Evolutionary conservation across 140 eudicot species (phyloP).

Genomic region (Oenanthe javanica): DNA sequence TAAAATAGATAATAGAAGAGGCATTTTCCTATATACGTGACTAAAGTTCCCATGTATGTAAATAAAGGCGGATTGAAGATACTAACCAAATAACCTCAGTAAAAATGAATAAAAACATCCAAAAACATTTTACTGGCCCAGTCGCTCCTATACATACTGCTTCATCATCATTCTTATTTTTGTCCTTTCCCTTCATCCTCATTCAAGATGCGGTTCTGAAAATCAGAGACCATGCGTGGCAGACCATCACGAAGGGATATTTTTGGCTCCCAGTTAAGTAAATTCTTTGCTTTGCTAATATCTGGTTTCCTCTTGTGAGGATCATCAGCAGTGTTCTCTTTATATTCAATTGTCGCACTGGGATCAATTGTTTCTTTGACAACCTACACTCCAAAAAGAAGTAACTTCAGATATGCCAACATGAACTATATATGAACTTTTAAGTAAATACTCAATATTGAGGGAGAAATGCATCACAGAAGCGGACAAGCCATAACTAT

Average conservation of each 20-base stretch:
- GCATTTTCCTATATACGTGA: not conserved
- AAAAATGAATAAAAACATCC: not conserved
- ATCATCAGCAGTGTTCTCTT: conserved; percentile 76
- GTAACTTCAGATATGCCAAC: not conserved
- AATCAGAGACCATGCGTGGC: conserved; percentile 76
- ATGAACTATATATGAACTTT: not conserved
- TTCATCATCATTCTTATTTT: not conserved
- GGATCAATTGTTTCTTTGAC: conserved; percentile 69
- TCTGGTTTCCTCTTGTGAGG: conserved; percentile 90
- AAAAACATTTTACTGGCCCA: not conserved
- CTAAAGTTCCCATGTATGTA: not conserved
- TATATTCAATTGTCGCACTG: conserved; percentile 57
- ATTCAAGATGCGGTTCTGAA: conserved; percentile 60
- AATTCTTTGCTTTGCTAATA: conserved; percentile 72
- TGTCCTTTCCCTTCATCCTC: conserved; percentile 74
- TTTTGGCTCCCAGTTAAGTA: conserved; percentile 78
- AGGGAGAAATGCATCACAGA: too few relatives aligned
- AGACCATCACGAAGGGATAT: conserved; percentile 64
- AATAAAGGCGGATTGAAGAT: not conserved
- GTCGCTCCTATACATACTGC: not conserved
- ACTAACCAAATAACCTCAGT: not conserved
- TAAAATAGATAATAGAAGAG: not conserved
- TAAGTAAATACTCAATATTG: not conserved
- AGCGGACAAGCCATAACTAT: not conserved
- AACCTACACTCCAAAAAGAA: conserved; percentile 27